Evolutionary conservation across 2,329 filamentous ascomycete genomes (phyloP), one percentile per base, ranked within the genome.

Genomic region (Clonostachys rosea): DNA sequence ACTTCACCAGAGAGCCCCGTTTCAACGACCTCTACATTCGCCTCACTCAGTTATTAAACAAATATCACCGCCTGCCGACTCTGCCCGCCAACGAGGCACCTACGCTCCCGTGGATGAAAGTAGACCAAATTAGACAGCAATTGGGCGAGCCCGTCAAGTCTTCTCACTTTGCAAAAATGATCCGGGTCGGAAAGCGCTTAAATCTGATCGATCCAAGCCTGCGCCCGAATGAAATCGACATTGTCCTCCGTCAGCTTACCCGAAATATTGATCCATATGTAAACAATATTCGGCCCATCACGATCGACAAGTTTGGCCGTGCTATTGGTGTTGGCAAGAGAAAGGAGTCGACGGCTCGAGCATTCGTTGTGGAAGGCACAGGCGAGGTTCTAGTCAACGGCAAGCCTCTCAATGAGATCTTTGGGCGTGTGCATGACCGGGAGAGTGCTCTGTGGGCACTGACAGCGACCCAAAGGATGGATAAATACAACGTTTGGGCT

Each of bases 401-500:
- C 52, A 92, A 91, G 71, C 82, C 80, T n/a, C 72, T 99, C 48
- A 80, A 79, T 44, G 81, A 94, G 44, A 84, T 82, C 18, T 99
- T 99, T 65, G 88, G 85, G 34, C 84, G 94, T 35, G 69, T 96
- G 44, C 92, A 99, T 64, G 92, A 99, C 67, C 84, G 94, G 40
- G 94, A 97, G 73, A 96, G 90, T 62, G 92, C 89, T 4, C 73
- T 96, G 5, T 99, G 92, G 92, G 84, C 92, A 8, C 69, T 99
- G 60, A 90, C 91, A 59, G 79, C 83, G 44, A 95, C 91, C 20
- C 76, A 87, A 40, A 78, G 94, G 53, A 69, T 95, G 54, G 91
- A 96, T 75, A 97, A 96, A 68, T 99, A 99, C 75, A 99, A 99
- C 61, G 83, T 96, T 5, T 99, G 90, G 85, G 91, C 86, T 46